Conservation (phyloP, 2,329 filamentous ascomycete species). For the Alternaria infectoria region DNA sequence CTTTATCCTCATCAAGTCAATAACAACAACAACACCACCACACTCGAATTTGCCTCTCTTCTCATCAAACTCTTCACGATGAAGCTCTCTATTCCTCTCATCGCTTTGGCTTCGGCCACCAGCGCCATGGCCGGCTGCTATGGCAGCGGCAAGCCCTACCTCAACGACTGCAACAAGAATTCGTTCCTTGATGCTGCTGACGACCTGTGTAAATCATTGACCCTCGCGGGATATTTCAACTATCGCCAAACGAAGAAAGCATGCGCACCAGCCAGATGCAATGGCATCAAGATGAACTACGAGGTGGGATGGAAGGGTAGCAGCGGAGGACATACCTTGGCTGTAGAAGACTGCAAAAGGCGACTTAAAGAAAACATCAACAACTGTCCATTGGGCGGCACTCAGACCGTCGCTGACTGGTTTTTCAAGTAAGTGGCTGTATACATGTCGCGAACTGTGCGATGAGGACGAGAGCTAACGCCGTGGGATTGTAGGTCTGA, state of each 20-base stretch:
- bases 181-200: background rate
- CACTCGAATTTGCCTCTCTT: background rate
- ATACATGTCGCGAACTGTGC: background rate
- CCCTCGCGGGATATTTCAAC: background rate
- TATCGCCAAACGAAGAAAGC: background rate
- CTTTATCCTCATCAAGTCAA: background rate
- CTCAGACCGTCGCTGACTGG: background rate
- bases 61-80: background rate
- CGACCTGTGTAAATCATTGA: background rate
- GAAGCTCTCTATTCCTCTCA: background rate
- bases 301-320: background rate
- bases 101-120: background rate
- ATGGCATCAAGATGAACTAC: background rate
- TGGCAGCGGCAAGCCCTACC: background rate
- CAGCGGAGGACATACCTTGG: background rate
- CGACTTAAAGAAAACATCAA: background rate
- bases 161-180: background rate
- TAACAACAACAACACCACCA: background rate
- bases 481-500: background rate
- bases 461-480: background rate
- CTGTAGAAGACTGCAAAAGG: background rate
- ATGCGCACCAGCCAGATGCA: background rate
- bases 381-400: background rate
- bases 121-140: background rate
- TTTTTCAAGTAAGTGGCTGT: background rate